Conservation (phyloP, 192 early-diverging fungal genomes). For the Backusella westeae region DNA sequence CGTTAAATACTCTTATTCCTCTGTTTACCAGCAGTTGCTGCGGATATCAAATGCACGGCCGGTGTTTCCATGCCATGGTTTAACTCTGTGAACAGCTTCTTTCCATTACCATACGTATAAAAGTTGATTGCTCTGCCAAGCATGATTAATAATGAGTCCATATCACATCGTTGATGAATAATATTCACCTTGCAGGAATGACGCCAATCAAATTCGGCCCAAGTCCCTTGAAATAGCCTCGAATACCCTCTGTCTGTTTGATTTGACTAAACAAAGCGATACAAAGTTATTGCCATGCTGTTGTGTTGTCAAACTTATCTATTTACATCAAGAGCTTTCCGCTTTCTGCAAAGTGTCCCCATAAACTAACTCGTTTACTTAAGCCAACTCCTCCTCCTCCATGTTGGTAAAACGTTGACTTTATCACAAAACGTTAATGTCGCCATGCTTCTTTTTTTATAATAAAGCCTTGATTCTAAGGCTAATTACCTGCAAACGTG, state of each 20-base stretch:
- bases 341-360: slow-evolving; percentile 51
- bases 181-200: slow-evolving; percentile 79
- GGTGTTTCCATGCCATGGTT: slow-evolving; percentile 79
- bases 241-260: slow-evolving; percentile 72
- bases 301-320: no score
- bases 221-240: slow-evolving; percentile 91
- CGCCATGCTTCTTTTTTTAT: not conserved
- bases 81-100: slow-evolving; percentile 70
- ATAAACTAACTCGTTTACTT: slow-evolving; percentile 29
- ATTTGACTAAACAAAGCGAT: slow-evolving; percentile 45
- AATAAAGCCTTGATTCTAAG: not conserved
- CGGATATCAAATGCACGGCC: slow-evolving; percentile 69
- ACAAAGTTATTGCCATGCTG: not conserved
- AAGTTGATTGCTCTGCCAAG: slow-evolving; percentile 85
- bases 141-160: not conserved
- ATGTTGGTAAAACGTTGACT: slow-evolving; percentile 43
- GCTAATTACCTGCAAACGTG: slow-evolving; percentile 76
- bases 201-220: slow-evolving; percentile 93
- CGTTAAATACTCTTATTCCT: not conserved
- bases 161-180: not conserved
- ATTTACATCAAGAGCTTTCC: slow-evolving; percentile 44
- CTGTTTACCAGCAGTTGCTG: slow-evolving; percentile 39
- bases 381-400: not conserved
- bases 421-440: not conserved
- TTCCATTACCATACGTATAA: slow-evolving; percentile 88